Evolutionary conservation across 169 alveolate genomes (phyloP).

Genomic region (Eimeria falciformis): DNA sequence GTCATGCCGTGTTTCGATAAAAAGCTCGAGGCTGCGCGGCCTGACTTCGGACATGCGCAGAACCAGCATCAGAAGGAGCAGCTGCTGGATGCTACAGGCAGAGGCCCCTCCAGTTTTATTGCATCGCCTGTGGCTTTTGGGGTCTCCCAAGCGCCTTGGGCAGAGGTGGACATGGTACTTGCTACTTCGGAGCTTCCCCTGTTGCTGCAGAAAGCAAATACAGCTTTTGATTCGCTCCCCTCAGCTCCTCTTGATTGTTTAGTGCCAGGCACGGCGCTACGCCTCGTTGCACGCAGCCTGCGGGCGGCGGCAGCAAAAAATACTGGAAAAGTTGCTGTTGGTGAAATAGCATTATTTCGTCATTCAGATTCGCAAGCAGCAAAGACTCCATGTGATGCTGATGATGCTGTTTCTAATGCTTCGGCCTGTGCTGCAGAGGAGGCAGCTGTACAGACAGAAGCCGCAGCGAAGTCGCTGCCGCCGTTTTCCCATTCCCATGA

Average conservation of each 20-base stretch:
- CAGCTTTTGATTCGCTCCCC: conserved; percentile 26
- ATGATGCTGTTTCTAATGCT: background rate
- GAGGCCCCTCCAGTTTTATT: background rate
- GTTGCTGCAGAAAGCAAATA: conserved; percentile 76
- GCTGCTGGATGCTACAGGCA: background rate
- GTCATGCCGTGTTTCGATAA: conserved; percentile 96
- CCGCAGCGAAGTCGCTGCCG: background rate
- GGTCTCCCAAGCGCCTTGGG: conserved; percentile 19
- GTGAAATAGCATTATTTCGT: background rate
- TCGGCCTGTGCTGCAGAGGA: background rate
- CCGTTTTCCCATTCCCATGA: background rate
- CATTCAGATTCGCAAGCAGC: no score
- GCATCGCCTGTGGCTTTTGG: background rate
- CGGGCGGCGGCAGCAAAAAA: conserved; percentile 2
- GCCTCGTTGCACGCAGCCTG: conserved; percentile 11
- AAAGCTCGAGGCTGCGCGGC: conserved; percentile 93
- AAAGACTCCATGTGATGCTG: no score
- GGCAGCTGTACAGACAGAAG: background rate
- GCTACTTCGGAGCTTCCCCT: conserved; percentile 90
- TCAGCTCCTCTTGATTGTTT: conserved; percentile 53
- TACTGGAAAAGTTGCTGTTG: background rate
- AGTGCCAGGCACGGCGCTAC: background rate
- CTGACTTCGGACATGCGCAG: conserved; percentile 71
- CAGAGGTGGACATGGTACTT: conserved; percentile 90
- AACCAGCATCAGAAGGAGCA: conserved; percentile 15